Evolutionary conservation across 2,329 filamentous ascomycete species (phyloP).

Genomic region (Beauveria medogensis): DNA sequence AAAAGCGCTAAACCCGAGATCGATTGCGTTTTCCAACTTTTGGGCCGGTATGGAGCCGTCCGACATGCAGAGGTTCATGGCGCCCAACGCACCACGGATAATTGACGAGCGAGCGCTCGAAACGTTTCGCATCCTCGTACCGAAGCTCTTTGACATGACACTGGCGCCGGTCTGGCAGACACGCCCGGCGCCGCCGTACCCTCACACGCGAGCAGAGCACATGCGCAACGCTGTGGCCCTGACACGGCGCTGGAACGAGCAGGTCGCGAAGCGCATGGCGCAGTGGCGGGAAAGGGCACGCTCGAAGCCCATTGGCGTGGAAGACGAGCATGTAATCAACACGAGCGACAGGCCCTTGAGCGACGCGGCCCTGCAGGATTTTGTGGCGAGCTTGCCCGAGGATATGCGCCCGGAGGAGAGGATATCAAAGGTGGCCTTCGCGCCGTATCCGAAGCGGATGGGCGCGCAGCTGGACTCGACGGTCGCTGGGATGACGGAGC

Average conservation of each 20-base stretch:
- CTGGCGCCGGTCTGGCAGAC: conserved; percentile 45
- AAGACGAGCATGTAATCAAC: conserved; percentile 16
- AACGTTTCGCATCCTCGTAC: conserved; percentile 43
- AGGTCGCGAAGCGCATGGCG: conserved; percentile 30
- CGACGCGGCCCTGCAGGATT: conserved; percentile 7
- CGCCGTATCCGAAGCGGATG: conserved; percentile 1
- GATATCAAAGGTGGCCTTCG: background rate
- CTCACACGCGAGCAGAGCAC: conserved; percentile 42
- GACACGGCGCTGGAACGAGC: conserved; percentile 41
- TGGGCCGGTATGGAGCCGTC: conserved; percentile 24
- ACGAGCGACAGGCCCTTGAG: background rate
- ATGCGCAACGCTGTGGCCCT: conserved; percentile 46
- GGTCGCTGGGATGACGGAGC: background rate
- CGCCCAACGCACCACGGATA: conserved; percentile 16
- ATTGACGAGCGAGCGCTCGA: conserved; percentile 25
- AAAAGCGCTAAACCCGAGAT: conserved; percentile 32
- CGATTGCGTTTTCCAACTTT: conserved; percentile 38
- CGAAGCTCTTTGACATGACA: conserved; percentile 44
- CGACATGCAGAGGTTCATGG: conserved; percentile 20
- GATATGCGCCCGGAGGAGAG: background rate
- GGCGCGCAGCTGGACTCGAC: background rate
- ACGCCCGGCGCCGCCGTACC: conserved; percentile 33
- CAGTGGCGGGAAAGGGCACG: conserved; percentile 37
- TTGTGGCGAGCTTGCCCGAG: conserved; percentile 20
- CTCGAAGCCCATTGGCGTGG: conserved; percentile 30